These are phyloP conservation scores for Candida dubliniensis DNA, from an alignment of 1,139 yeast species.

Conservation along the genomic window DNA sequence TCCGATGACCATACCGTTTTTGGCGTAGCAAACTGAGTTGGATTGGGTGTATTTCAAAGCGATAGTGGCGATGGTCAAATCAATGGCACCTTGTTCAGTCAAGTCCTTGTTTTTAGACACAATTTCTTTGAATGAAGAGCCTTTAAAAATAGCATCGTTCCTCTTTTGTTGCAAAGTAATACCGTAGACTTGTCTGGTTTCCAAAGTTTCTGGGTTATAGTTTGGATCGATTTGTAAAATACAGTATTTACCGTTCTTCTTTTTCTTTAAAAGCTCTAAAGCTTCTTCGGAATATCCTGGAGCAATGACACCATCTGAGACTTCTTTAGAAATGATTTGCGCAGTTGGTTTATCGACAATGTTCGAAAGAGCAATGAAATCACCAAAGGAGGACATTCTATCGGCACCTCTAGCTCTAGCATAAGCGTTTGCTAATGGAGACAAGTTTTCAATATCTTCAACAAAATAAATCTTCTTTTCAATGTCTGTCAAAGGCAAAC, in stretches of 20 bases:
- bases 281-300: constrained; percentile 96
- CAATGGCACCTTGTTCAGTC: constrained; percentile 89
- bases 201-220: constrained; percentile 76
- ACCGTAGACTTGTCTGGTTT: constrained; percentile 95
- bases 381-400: constrained; percentile 99
- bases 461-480: constrained; percentile 97
- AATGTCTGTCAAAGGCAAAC: constrained; percentile 82
- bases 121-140: constrained; percentile 84
- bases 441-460: constrained; percentile 87
- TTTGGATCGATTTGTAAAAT: constrained; percentile 94
- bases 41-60: constrained; percentile 97
- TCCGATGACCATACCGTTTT: constrained; percentile 98
- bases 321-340: constrained; percentile 94
- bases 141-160: constrained; percentile 92
- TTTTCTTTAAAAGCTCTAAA: constrained; percentile 78
- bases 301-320: constrained; percentile 97
- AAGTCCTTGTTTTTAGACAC: constrained; percentile 83
- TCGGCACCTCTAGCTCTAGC: constrained; percentile 99
- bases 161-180: constrained; percentile 94
- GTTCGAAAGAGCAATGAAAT: constrained; percentile 94
- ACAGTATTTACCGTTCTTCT: constrained; percentile 97
- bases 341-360: constrained; percentile 97
- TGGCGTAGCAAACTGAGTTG: constrained; percentile 96
- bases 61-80: constrained; percentile 93
- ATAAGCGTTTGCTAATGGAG: constrained; percentile 96